These are phyloP conservation scores for Tanacetum coccineum DNA, from an alignment of 129 eudicot genomes.

Conservation along the genomic window DNA sequence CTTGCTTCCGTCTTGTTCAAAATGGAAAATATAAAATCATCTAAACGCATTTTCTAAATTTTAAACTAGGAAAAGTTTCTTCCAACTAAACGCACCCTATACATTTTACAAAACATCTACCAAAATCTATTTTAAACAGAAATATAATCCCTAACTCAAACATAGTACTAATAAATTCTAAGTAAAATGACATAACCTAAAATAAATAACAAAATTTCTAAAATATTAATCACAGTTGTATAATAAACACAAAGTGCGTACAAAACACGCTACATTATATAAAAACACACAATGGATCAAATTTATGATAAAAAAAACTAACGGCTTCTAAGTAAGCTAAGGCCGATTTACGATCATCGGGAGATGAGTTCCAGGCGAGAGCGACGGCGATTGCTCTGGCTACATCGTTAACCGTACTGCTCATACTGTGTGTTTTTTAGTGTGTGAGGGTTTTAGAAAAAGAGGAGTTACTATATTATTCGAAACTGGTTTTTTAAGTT, in stretches of 20 bases:
- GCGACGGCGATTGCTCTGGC: conserved; percentile 75
- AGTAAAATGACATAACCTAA: neutral
- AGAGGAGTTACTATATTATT: conserved; percentile 8
- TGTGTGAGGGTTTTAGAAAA: conserved; percentile 32
- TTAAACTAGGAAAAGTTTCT: neutral
- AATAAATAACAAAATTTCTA: neutral
- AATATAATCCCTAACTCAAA: conserved; percentile 2
- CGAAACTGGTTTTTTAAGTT: conserved; percentile 5
- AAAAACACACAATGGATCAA: conserved; percentile 6
- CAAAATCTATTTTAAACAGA: neutral
- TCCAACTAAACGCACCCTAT: neutral
- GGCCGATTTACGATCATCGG: conserved; percentile 76
- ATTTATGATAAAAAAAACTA: neutral
- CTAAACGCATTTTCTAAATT: too few species aligned
- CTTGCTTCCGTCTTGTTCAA: too few species aligned
- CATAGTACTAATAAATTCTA: conserved; percentile 1
- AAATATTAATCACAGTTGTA: neutral
- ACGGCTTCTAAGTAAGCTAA: conserved; percentile 71
- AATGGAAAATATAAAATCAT: too few species aligned
- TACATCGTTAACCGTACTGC: conserved; percentile 51
- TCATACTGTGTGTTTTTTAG: conserved; percentile 12
- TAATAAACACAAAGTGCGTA: neutral
- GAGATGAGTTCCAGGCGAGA: conserved; percentile 68
- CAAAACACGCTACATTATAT: neutral
- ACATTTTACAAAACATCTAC: neutral